Conservation (phyloP, 2,329 filamentous ascomycete genomes). For the Magnaporthiopsis poae region DNA sequence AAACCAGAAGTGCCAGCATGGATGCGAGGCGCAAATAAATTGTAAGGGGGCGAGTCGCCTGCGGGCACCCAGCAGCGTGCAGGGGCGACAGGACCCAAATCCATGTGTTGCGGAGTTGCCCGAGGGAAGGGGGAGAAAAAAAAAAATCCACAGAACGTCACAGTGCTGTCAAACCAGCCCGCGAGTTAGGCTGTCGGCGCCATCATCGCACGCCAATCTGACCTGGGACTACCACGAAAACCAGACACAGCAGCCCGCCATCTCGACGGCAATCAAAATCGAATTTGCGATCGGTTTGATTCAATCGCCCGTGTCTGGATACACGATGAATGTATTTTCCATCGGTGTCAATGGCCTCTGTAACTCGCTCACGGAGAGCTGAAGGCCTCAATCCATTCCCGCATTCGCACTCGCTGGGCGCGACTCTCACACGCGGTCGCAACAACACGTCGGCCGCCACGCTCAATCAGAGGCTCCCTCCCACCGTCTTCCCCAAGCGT, state of each 20-base stretch:
- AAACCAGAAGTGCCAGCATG: background rate
- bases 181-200: background rate
- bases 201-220: background rate
- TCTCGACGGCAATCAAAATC: background rate
- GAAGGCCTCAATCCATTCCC: conserved; percentile 8
- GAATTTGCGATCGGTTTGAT: background rate
- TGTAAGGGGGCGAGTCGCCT: background rate
- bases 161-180: background rate
- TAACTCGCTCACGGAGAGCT: conserved; percentile 17
- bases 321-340: conserved; percentile 15
- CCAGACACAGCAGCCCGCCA: background rate
- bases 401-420: background rate
- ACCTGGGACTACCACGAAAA: background rate
- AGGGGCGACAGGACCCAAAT: background rate
- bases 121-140: background rate
- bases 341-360: conserved; percentile 16
- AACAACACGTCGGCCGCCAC: background rate
- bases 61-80: background rate
- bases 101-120: background rate
- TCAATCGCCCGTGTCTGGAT: conserved; percentile 5
- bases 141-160: background rate
- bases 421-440: conserved; percentile 4
- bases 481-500: conserved; percentile 7
- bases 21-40: background rate
- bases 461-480: conserved; percentile 8